phyloP scores from a whole-genome alignment of 73 alveolate species.

The Paraurostyla sp. region DNA sequence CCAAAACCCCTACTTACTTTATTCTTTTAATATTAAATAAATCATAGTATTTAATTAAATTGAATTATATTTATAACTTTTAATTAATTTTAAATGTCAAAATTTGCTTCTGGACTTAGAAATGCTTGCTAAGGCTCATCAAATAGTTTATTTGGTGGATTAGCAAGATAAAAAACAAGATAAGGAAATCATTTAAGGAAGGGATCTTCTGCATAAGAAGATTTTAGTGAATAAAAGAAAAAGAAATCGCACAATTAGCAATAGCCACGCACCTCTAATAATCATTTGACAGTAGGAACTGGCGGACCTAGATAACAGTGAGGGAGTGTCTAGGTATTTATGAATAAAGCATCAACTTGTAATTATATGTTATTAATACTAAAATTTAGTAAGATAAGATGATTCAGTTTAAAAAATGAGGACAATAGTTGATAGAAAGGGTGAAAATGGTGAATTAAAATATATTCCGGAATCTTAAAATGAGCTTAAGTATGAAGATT shows the following conservation, averaged over 20 bases:
- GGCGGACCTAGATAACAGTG: too few relatives aligned
- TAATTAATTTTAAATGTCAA: slow-evolving; percentile 6
- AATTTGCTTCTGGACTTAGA: not conserved
- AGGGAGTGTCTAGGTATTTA: not conserved
- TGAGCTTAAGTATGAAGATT: slow-evolving; percentile 1
- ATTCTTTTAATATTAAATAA: too few relatives aligned
- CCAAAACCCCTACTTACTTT: too few relatives aligned
- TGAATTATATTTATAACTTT: too few relatives aligned
- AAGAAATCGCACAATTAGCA: too few relatives aligned
- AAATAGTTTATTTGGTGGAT: not conserved
- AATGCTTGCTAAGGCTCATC: not conserved
- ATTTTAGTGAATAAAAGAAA: not conserved
- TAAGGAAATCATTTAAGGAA: not conserved
- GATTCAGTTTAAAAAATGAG: not conserved
- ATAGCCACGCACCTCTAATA: not conserved
- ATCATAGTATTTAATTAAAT: too few relatives aligned
- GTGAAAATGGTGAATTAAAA: not conserved
- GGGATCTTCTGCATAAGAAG: not conserved
- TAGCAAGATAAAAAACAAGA: slow-evolving; percentile 6
- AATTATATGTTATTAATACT: not conserved
- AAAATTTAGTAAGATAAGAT: not conserved
- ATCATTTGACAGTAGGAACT: too few relatives aligned
- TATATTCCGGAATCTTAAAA: not conserved
- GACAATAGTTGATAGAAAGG: not conserved
- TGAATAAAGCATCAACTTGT: not conserved